Conservation (phyloP, 2,329 filamentous ascomycete genomes). For the Penicillium sp. region DNA sequence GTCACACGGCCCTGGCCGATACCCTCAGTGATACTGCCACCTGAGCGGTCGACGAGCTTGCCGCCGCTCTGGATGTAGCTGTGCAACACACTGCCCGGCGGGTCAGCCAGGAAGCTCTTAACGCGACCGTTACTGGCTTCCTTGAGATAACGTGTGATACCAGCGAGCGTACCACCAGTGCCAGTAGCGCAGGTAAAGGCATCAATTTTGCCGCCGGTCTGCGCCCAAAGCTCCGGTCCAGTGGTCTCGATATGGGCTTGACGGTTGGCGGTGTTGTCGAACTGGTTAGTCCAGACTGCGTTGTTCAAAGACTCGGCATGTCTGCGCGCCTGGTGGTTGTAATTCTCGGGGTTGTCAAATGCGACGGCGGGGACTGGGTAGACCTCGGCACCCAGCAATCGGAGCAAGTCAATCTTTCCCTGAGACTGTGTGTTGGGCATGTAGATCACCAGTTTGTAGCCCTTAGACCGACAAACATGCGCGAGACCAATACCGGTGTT, state of each 20-base stretch:
- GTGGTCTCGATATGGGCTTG: conserved; percentile 95
- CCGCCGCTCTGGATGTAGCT: conserved; percentile 86
- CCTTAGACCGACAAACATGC: conserved; percentile 88
- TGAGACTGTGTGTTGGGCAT: conserved; percentile 99
- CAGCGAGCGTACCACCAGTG: conserved; percentile 87
- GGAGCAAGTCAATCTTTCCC: conserved; percentile 92
- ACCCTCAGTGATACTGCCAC: conserved; percentile 92
- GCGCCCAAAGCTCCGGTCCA: conserved; percentile 94
- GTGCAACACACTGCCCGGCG: conserved; percentile 89
- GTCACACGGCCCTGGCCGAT: conserved; percentile 96
- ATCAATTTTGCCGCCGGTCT: conserved; percentile 82
- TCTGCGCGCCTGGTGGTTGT: conserved; percentile 91
- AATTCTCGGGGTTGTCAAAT: conserved; percentile 93
- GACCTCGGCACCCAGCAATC: conserved; percentile 89
- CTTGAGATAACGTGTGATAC: conserved; percentile 86
- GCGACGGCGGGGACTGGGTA: conserved; percentile 94
- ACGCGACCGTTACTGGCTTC: conserved; percentile 74
- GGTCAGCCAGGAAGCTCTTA: conserved; percentile 88
- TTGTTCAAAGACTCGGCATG: conserved; percentile 86
- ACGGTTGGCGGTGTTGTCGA: conserved; percentile 93
- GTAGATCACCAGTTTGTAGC: conserved; percentile 96
- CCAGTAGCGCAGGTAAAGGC: conserved; percentile 96
- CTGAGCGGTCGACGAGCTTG: conserved; percentile 74
- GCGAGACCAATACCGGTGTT: conserved; percentile 98
- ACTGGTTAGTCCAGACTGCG: conserved; percentile 98